phyloP scores from a whole-genome alignment of 352 stramenopile genomes.

The Phytopythium aichiense region DNA sequence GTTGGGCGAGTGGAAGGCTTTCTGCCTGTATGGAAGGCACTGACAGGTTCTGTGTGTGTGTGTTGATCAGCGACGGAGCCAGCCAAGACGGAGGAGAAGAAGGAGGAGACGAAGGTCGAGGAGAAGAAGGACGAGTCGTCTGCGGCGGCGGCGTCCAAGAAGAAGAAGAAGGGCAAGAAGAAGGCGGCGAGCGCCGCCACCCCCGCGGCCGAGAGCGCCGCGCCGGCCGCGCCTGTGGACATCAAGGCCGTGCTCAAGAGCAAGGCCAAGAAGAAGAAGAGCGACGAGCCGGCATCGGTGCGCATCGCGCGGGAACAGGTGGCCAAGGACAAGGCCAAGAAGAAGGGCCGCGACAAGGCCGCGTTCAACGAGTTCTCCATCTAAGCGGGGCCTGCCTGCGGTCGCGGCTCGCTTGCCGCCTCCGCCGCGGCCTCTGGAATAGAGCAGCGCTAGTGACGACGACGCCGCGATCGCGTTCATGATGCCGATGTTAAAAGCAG shows the following conservation, averaged over 20 bases:
- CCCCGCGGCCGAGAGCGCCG: constrained; percentile 18
- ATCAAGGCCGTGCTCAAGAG: constrained; percentile 73
- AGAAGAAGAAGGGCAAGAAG: constrained; percentile 67
- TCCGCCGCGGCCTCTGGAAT: not conserved
- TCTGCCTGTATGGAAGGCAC: not conserved
- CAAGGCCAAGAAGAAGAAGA: constrained; percentile 77
- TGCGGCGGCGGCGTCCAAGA: constrained; percentile 32
- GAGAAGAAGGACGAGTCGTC: constrained; percentile 24
- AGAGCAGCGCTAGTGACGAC: constrained; percentile 5
- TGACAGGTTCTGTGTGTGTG: not conserved
- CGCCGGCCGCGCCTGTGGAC: constrained; percentile 38
- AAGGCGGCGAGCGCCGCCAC: constrained; percentile 14
- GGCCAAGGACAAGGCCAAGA: constrained; percentile 63
- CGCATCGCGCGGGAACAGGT: constrained; percentile 68
- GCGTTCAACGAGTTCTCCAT: constrained; percentile 83
- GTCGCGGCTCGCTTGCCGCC: not conserved
- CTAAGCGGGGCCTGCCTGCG: constrained; percentile 15
- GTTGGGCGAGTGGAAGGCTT: not conserved
- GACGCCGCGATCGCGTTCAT: not conserved
- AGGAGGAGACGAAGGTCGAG: constrained; percentile 44
- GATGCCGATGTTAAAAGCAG: not conserved
- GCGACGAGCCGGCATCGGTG: constrained; percentile 48
- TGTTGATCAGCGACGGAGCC: constrained; percentile 3
- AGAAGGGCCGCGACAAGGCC: constrained; percentile 74
- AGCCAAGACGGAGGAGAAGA: constrained; percentile 11